phyloP scores from a whole-genome alignment of 2,329 filamentous ascomycete species.

The Penicillium sp. region DNA sequence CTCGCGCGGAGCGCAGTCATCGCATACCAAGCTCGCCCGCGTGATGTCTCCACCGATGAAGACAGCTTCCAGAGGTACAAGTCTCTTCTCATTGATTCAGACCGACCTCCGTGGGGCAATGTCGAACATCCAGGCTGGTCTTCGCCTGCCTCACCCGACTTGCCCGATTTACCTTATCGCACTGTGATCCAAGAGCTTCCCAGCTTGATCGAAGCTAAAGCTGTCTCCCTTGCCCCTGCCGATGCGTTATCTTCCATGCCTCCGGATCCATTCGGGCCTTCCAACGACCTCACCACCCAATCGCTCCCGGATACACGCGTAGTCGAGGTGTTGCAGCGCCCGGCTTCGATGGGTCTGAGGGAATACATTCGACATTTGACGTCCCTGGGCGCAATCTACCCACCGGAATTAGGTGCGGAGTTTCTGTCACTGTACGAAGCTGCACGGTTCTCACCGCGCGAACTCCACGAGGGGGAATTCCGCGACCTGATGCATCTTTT shows the following conservation, averaged over 20 bases:
- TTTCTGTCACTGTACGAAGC: slow-evolving; percentile 81
- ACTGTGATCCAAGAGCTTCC: slow-evolving; percentile 82
- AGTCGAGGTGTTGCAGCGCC: slow-evolving; percentile 71
- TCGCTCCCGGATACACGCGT: slow-evolving; percentile 65
- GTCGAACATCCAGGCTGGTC: slow-evolving; percentile 89
- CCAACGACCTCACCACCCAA: slow-evolving; percentile 37
- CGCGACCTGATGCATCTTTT: slow-evolving; percentile 80
- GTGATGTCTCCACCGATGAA: slow-evolving; percentile 55
- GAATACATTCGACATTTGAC: slow-evolving; percentile 76
- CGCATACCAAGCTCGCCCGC: slow-evolving; percentile 74
- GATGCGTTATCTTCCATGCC: slow-evolving; percentile 49
- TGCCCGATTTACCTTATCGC: slow-evolving; percentile 80
- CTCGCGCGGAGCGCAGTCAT: slow-evolving; percentile 77
- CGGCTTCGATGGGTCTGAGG: slow-evolving; percentile 70
- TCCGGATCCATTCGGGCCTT: slow-evolving; percentile 36
- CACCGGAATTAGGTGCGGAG: slow-evolving; percentile 50
- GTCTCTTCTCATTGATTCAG: slow-evolving; percentile 37
- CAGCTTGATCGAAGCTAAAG: slow-evolving; percentile 88
- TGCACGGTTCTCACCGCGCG: slow-evolving; percentile 75
- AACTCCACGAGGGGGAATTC: slow-evolving; percentile 72
- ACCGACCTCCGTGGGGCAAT: slow-evolving; percentile 71
- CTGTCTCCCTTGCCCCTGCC: slow-evolving; percentile 76
- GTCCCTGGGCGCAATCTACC: slow-evolving; percentile 63
- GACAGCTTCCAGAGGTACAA: slow-evolving; percentile 30
- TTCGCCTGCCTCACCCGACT: slow-evolving; percentile 71